Base-by-base conservation (phyloP, 495 filamentous ascomycete species). In the Hypoxylon rickii region DNA sequence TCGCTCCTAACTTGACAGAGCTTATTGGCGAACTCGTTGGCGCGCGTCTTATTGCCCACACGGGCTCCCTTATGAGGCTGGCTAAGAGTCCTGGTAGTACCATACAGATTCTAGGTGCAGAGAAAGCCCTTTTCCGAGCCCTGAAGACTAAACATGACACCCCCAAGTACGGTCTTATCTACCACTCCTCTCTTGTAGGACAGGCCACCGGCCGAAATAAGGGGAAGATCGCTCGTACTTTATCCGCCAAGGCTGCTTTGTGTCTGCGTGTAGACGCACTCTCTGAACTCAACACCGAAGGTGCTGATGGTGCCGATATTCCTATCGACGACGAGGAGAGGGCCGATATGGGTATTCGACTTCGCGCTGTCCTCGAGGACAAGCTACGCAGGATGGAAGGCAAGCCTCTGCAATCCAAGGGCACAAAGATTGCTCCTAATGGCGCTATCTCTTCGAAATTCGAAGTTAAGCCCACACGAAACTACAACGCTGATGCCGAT, bases 61-160 rank as follows among this genome's bases (percentile, higher is more conserved):
- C 95, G 39, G 94, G 94, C 58, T 96, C 92, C 46, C 80, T 99
- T 51, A 87, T 94, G 85, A 96, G 87, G 78, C 83, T 99, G 33
- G 92, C 94, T 70, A 99, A 99, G 83, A 91, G 88, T 69, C 91
- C 94, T 50, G 92, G 91, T 73, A 91, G 86, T 66, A 99, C 94
- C 36, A 86, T 99, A 52, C 94, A 99, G 78, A 97, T 99, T 68
- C 83, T 99, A 7, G 94, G 94, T 73, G 94, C 94, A 51, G 94
- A 99, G 76, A 99, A 99, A 80, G 94, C 94, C 3, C 85, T 99
- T 48, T 99, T 99, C 84, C 85, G 94, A 57, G 94, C 94, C 15
- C 77, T 99, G 53, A 99, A 99, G 81, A 99, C 95, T 13, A 99
- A 99, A 79, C 94, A 97, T 71, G 90, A 97, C 67, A 99, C 94